Evolutionary conservation across 495 filamentous ascomycete genomes (phyloP), one percentile per base, ranked within the genome.

Genomic region (Lasiosphaeris hirsuta): DNA sequence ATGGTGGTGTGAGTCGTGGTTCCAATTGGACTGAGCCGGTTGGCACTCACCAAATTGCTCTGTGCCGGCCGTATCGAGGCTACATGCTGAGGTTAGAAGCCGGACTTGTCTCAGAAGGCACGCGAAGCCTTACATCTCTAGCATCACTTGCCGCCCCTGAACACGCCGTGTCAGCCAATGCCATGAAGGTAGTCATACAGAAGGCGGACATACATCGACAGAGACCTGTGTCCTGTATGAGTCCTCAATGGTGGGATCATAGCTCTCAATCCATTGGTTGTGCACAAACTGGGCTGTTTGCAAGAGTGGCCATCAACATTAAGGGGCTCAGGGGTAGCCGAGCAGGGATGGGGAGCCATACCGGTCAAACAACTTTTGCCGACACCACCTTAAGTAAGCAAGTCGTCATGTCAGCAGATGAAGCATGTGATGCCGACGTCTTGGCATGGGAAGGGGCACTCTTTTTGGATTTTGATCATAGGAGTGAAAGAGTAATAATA

Each of bases 251-350:
- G 92, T 98, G 4, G 94, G 94, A 72, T 98, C 94, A 75, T 98
- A 98, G 71, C 89, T 92, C 74, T 98, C 94, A 69, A 98, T 96
- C 91, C 95, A 98, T 44, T 96, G 90, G 79, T 97, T 96, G 71
- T 97, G 94, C 15, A 97, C 94, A 72, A 98, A 98, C 82, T 98
- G 94, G 60, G 94, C 94, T 96, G 74, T 65, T 57, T 55, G 51
- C 65, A 62, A 59, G 61, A 61, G 42, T 42, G 7, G 49, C 58
- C 41, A 57, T 56, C 42, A 59, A 51, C 58, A 53, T 14, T 48
- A 58, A 59, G 47, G 48, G 51, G 48, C 44, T 58, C 30, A 42
- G 33, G 51, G 58, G 30, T 50, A 44, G 41, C 13, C 54, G 41
- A 56, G 44, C 46, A 38, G 52, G 41, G 36, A 38, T 57, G 35